Percentiles rank a stretch among this genome's conserved stretches.
phyloP scores from a whole-genome alignment of 2,329 filamentous ascomycete genomes.

The Aspergillus bombycis region DNA sequence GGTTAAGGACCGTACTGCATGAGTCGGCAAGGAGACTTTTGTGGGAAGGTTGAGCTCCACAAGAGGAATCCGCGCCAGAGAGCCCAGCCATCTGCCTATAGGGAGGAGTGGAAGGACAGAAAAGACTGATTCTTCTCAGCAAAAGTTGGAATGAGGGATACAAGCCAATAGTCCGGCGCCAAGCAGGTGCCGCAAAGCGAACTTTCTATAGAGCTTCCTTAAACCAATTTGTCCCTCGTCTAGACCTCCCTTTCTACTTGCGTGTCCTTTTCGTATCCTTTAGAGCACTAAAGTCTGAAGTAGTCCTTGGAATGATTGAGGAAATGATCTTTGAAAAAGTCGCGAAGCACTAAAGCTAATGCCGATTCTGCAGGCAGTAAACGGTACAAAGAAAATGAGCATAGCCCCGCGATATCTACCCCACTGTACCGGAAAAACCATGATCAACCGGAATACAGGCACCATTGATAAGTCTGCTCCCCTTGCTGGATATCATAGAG shows the following conservation, averaged over 20 bases:
- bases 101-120: slow-evolving; percentile 13
- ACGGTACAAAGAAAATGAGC: background rate
- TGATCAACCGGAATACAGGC: slow-evolving; percentile 34
- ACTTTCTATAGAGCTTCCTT: too few species aligned
- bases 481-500: slow-evolving; percentile 29
- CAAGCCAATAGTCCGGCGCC: too few species aligned
- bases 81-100: too few species aligned
- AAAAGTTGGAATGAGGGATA: background rate
- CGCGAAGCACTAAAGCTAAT: too few species aligned
- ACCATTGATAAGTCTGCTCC: slow-evolving; percentile 32
- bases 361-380: too few species aligned
- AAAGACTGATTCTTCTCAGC: slow-evolving; percentile 4
- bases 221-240: too few species aligned
- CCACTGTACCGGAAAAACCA: slow-evolving; percentile 20
- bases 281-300: too few species aligned
- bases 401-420: background rate
- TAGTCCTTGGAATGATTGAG: too few species aligned
- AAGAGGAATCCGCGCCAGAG: background rate
- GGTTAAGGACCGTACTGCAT: background rate
- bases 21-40: slow-evolving; percentile 16
- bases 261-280: too few species aligned
- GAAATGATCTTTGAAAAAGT: too few species aligned
- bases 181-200: too few species aligned
- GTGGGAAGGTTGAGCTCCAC: slow-evolving; percentile 5
- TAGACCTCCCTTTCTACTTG: too few species aligned